Evolutionary conservation across 2,329 filamentous ascomycete species (phyloP).

Genomic region (Colletotrichum spaethianum): DNA sequence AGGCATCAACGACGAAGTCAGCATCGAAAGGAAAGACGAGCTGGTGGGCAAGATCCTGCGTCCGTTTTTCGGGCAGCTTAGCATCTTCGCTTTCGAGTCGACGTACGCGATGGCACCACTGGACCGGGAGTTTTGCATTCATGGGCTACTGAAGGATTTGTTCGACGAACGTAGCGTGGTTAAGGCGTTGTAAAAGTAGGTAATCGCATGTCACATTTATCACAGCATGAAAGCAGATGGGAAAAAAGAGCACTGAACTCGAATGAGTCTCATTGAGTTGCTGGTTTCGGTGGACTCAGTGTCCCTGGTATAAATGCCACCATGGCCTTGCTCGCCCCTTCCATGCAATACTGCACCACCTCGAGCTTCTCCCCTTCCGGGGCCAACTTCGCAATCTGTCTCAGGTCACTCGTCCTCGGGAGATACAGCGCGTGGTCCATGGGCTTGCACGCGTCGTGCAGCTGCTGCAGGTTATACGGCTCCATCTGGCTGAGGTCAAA

Average conservation of each 20-base stretch:
- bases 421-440: conserved; percentile 82
- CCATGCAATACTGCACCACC: conserved; percentile 91
- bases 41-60: conserved; percentile 83
- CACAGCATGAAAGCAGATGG: not conserved
- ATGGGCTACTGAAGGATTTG: conserved; percentile 78
- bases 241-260: not conserved
- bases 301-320: conserved; percentile 71
- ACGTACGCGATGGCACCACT: conserved; percentile 86
- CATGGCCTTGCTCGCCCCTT: conserved; percentile 88
- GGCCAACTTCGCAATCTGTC: conserved; percentile 78
- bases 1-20: conserved; percentile 69
- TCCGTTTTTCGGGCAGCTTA: conserved; percentile 92
- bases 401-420: conserved; percentile 86
- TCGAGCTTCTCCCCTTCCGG: conserved; percentile 71
- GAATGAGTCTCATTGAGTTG: conserved; percentile 3
- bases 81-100: conserved; percentile 93
- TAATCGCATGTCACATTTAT: conserved; percentile 5
- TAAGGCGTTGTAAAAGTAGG: conserved; percentile 63
- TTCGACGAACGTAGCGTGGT: conserved; percentile 84
- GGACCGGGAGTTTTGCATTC: conserved; percentile 75
- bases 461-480: conserved; percentile 80
- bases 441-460: conserved; percentile 73
- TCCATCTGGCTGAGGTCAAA: conserved; percentile 91
- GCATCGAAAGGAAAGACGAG: conserved; percentile 74
- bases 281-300: conserved; percentile 3